Base-by-base conservation (phyloP, 2,329 filamentous ascomycete species). In the Stagonosporopsis rhizophila region DNA sequence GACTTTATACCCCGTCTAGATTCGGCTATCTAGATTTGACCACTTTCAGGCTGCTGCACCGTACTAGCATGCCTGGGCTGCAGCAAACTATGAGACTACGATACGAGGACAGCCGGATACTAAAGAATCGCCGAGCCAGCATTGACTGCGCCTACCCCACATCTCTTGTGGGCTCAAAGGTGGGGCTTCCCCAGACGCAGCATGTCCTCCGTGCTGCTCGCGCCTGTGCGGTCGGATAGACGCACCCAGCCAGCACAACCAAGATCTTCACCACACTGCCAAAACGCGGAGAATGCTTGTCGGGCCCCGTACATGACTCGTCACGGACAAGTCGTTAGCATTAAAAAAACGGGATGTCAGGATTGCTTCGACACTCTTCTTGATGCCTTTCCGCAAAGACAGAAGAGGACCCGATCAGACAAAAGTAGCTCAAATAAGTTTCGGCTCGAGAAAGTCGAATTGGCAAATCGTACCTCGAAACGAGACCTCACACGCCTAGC, bases 1-100 rank as follows among this genome's bases (percentile, higher is more conserved):
- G 80, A 88, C 77, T 79, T 91, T 95, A 63, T 93, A 87, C 68
- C 82, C 4, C 35, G 19, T 17, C n/a, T 11, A 20, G 35, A 38
- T 17, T 12, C 9, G 17, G 7, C 20, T 4, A 20, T 20, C 17
- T 11, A 38, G 35, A 4, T 20, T 20, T 20, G 35, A 20, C 9
- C 11, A 20, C 14, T 4, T 4, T 11, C 12, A 38, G 6, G n/a
- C 34, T 4, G 14, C n/a, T 19, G 34, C 34, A 9, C n/a, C 9
- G 6, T 8, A 19, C 34, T 17, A 37, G 34, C 34, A 37, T 37
- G 34, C 17, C 14, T 19, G n/a, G 3, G n/a, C 17, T 20, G 35
- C 17, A 20, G 7, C 19, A 20, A 38, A 5, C 6, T 17, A 38
- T 20, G 7, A 6, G 9, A 38, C 11, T 14, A 15, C 30, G 30